Percentiles rank a stretch among this genome's conserved stretches.
Evolutionary conservation across 73 alveolate species (phyloP).

Genomic region (Blepharisma stoltei): DNA sequence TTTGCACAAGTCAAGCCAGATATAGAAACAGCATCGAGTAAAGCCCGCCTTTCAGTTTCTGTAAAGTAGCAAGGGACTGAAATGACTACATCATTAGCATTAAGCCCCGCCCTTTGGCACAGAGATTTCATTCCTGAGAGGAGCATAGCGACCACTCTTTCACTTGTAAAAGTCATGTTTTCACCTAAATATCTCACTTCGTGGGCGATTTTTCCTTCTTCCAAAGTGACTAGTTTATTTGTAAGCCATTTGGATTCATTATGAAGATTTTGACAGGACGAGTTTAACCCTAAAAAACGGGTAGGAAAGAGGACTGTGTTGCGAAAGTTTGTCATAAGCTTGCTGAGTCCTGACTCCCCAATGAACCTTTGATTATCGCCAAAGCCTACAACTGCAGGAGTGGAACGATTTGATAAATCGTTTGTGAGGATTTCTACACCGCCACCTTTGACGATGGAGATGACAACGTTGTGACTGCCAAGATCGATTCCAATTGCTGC

Average conservation of each 20-base stretch:
- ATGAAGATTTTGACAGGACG: constrained; percentile 46
- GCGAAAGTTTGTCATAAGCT: constrained; percentile 41
- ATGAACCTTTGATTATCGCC: constrained; percentile 49
- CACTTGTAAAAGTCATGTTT: constrained; percentile 46
- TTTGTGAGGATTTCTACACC: constrained; percentile 52
- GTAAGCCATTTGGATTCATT: constrained; percentile 49
- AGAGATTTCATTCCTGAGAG: constrained; percentile 46
- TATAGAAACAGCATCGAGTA: constrained; percentile 69
- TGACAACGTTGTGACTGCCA: constrained; percentile 53
- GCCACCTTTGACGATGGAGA: constrained; percentile 52
- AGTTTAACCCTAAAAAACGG: constrained; percentile 46
- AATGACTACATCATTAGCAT: constrained; percentile 60
- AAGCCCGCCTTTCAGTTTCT: constrained; percentile 78
- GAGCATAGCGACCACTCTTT: constrained; percentile 53
- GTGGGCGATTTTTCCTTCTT: constrained; percentile 36
- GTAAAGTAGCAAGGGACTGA: constrained; percentile 75
- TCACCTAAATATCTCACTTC: constrained; percentile 48
- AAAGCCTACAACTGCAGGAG: constrained; percentile 48
- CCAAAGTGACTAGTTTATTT: constrained; percentile 35
- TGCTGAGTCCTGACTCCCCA: constrained; percentile 56
- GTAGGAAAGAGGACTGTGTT: constrained; percentile 34
- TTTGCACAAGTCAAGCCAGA: constrained; percentile 69
- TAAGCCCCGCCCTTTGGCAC: constrained; percentile 38
- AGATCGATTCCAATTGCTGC: constrained; percentile 52
- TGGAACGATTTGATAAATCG: constrained; percentile 49